A percentile compares a stretch with the other conserved stretches of the same genome.
phyloP scores from a whole-genome alignment of 768 basidiomycete species.

The Suillus luteus region DNA sequence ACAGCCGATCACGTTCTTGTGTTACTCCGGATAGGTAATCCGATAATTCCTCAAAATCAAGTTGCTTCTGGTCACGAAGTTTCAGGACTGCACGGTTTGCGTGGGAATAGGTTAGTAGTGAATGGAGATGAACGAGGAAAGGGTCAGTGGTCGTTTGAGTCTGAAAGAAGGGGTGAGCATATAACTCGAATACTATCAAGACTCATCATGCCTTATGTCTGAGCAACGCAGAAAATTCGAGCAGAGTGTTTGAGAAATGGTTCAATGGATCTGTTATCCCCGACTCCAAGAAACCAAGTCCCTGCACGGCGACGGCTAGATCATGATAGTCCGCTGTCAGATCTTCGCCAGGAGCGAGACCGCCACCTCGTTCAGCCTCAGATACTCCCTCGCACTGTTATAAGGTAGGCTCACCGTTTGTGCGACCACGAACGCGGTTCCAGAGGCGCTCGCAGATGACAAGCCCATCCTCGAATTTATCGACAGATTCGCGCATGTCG shows the following conservation, averaged over 20 bases:
- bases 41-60: slow-evolving; percentile 97
- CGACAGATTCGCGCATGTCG: slow-evolving; percentile 86
- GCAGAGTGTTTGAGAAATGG: slow-evolving; percentile 92
- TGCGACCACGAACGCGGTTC: slow-evolving; percentile 73
- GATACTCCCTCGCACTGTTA: slow-evolving; percentile 45
- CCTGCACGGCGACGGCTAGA: slow-evolving; percentile 93
- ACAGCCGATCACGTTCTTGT: slow-evolving; percentile 87
- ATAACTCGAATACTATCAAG: background rate
- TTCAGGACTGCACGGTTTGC: slow-evolving; percentile 93
- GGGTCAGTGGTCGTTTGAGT: slow-evolving; percentile 92
- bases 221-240: slow-evolving; percentile 90
- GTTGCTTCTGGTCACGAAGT: slow-evolving; percentile 96
- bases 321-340: slow-evolving; percentile 97
- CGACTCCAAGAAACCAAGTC: slow-evolving; percentile 95
- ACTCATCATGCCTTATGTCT: slow-evolving; percentile 69
- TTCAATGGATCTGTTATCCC: slow-evolving; percentile 98
- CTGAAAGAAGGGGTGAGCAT: slow-evolving; percentile 39
- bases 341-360: slow-evolving; percentile 85
- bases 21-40: slow-evolving; percentile 94
- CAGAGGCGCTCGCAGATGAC: slow-evolving; percentile 78
- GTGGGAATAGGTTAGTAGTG: slow-evolving; percentile 90
- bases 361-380: slow-evolving; percentile 86
- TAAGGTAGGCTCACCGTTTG: slow-evolving; percentile 71
- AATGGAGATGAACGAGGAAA: slow-evolving; percentile 87
- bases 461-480: slow-evolving; percentile 97